Conservation (phyloP, 352 stramenopile genomes). For the Phytophthora ohioensis region DNA sequence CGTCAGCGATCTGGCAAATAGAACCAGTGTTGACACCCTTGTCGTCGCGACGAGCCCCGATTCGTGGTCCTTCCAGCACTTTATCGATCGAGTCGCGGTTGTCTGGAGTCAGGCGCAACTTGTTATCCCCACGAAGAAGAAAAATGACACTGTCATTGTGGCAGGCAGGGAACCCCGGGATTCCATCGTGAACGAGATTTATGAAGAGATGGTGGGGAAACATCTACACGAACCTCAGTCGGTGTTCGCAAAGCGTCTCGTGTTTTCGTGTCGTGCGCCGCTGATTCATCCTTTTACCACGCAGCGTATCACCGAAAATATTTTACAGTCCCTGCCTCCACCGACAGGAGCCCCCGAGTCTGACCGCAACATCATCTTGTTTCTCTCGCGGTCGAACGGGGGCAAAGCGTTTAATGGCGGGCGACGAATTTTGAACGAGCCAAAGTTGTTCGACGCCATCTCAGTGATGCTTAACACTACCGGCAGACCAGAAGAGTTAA, state of each 20-base stretch:
- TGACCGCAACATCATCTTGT: constrained; percentile 35
- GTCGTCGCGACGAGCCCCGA: constrained; percentile 37
- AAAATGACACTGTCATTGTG: constrained; percentile 30
- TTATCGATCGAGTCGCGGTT: constrained; percentile 41
- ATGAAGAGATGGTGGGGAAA: constrained; percentile 32
- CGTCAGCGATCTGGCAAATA: constrained; percentile 1
- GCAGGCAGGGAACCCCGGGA: constrained; percentile 25
- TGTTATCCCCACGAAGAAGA: constrained; percentile 28
- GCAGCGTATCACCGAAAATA: constrained; percentile 39
- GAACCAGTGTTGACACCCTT: constrained; percentile 28
- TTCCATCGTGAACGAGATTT: constrained; percentile 38
- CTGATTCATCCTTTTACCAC: constrained; percentile 42
- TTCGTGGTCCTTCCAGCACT: constrained; percentile 48
- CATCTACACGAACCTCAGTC: constrained; percentile 20
- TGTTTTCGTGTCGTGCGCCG: constrained; percentile 42
- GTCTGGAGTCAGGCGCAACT: constrained; percentile 44
- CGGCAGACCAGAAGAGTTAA: constrained; percentile 17
- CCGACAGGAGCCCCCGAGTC: constrained; percentile 4
- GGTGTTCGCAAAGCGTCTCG: constrained; percentile 29
- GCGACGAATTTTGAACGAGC: constrained; percentile 36
- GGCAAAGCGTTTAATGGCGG: constrained; percentile 35
- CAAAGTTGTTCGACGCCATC: constrained; percentile 29
- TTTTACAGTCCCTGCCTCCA: constrained; percentile 23
- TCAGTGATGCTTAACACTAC: constrained; percentile 23
- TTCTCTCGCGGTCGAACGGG: constrained; percentile 36